Evolutionary conservation across 768 basidiomycete species (phyloP), one percentile per base, ranked within the genome.

Genomic region (Kockovaella imperatae): DNA sequence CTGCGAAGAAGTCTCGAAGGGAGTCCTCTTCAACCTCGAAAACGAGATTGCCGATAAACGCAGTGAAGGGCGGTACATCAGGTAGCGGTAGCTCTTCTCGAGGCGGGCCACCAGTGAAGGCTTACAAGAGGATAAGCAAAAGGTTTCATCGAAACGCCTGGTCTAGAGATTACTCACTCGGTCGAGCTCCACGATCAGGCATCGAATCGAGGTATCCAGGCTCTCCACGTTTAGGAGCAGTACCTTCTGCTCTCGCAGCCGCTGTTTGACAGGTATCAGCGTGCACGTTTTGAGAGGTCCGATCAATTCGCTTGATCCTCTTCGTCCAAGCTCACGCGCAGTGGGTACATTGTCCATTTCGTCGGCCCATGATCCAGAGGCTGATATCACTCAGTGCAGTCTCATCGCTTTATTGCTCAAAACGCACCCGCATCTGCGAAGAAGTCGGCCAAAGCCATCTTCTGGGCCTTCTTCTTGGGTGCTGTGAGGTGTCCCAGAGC

Each of bases 81-180:
- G 95, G 95, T n/a, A 97, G 72, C n/a, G 93, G 90, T 17, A 97
- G 75, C 68, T 97, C 91, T 67, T 93, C 90, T 48, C 89, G 80
- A 54, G 84, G 77, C 14, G 64, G 58, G 7, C 47, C 60, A 28
- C 62, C 57, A n/a, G 54, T 29, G 56, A 56, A 62, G 28, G 56
- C 50, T 47, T 52, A 8, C 38, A 20, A 7, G 24, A 71, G 23
- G 25, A 25, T 13, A 14, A 42, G 82, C 36, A 42, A 8, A 42
- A 42, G 6, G 8, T 25, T 8, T 10, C 36, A 38, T 38, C 10
- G 14, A 20, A 8, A 8, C 36, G 8, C 21, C 10, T n/a, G 31
- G 29, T 21, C 50, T n/a, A 20, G 17, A 46, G 26, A 23, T 18
- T 23, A 55, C 60, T 42, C 17, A 52, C 48, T 23, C 13, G 45